Base-by-base conservation (phyloP, 2,329 filamentous ascomycete genomes). In the Fusarium paranaense region DNA sequence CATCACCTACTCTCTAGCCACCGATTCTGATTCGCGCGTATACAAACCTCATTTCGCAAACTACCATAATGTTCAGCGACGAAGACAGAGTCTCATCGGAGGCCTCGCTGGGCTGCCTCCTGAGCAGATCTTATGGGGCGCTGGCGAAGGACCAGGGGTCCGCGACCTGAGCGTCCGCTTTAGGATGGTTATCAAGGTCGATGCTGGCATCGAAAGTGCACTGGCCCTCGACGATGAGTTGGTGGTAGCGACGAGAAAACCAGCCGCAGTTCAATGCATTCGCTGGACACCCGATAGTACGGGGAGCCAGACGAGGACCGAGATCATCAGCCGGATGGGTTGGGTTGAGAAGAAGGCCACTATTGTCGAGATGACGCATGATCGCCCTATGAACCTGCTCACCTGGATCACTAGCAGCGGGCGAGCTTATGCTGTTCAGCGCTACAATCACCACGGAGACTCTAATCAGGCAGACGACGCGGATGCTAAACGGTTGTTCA, bases 151-250 rank as follows among this genome's bases (percentile, higher is more conserved):
- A 11, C 89, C 89, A 58, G 94, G 94, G 5, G 92, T 98, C 60
- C 90, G 91, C 62, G 97, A 99, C 83, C 91, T 97, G 65, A 97
- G 93, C 78, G 89, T 99, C 58, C 93, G 95, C 13, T 99, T 99
- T 83, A 91, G 96, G 66, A 98, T 98, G 94, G 96, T 98, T 16
- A 98, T 99, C 80, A 97, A 97, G 81, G 95, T 99, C 20, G 97
- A 99, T 83, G 97, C 97, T 4, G 97, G 97, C 3, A 98, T 99
- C 77, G 92, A 92, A 76, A 94, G 92, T 78, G 95, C 94, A 13
- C 85, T 98, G 64, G 96, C 97, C 3, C 88, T 98, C 25, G 97
- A 98, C 75, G 94, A 98, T 65, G 97, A 98, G 82, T 86, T 99
- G 45, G 88, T 98, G 25, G 95, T 99, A 62, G 94, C 97, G 6